A percentile compares a stretch with the other conserved stretches of the same genome.
These are phyloP conservation scores for Geranomyces michiganensis DNA, from an alignment of 192 early-diverging fungal genomes.

Conservation along the genomic window DNA sequence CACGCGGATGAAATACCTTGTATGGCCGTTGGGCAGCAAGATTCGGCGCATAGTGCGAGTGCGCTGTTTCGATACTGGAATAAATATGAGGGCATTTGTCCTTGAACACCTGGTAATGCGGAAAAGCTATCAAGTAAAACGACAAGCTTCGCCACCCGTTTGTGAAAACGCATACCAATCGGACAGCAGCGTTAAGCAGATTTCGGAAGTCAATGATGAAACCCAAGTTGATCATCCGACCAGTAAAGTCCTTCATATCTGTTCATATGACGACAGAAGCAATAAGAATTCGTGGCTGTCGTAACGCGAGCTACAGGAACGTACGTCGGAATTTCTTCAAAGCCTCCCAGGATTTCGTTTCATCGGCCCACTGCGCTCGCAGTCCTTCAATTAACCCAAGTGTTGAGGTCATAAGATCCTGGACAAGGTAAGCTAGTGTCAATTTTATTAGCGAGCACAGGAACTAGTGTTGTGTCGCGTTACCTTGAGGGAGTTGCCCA, in stretches of 20 bases:
- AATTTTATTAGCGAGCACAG: background rate
- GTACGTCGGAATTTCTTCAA: slow-evolving; percentile 30
- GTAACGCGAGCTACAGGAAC: background rate
- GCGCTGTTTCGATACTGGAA: slow-evolving; percentile 21
- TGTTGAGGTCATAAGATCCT: slow-evolving; percentile 9
- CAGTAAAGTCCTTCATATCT: slow-evolving; percentile 28
- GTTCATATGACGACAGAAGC: background rate
- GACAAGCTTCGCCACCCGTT: no score
- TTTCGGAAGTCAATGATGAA: slow-evolving; percentile 35
- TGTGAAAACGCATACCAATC: background rate
- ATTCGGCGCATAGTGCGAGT: slow-evolving; percentile 13
- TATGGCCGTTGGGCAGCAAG: background rate
- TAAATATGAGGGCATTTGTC: slow-evolving; percentile 16
- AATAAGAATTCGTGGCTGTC: background rate
- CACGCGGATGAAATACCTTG: slow-evolving; percentile 17
- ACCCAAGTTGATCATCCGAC: slow-evolving; percentile 15
- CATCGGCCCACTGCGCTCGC: slow-evolving; percentile 23
- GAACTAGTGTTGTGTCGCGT: background rate
- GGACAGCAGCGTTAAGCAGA: slow-evolving; percentile 12
- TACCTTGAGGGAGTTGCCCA: slow-evolving; percentile 18
- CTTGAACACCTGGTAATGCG: slow-evolving; percentile 8
- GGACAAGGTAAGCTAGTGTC: background rate
- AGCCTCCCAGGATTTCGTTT: slow-evolving; percentile 14
- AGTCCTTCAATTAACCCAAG: slow-evolving; percentile 16
- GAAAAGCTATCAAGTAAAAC: no score